Percentiles rank a stretch among this genome's conserved stretches.
Evolutionary conservation across 1,284 basidiomycete species (phyloP).

Genomic region (Retiboletus flavoniger): DNA sequence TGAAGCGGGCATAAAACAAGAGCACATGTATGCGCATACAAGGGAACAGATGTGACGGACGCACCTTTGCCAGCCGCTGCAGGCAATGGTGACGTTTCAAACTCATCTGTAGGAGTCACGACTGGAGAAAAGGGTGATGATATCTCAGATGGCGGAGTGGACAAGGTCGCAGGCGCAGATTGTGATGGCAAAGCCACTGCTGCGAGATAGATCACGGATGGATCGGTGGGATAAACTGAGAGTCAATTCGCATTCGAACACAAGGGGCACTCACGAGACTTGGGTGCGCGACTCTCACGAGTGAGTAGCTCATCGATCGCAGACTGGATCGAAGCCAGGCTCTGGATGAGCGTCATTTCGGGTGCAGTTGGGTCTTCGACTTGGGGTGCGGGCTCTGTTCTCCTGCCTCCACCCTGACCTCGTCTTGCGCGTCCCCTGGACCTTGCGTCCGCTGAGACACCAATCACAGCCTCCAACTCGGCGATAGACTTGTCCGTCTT

Average conservation of each 20-base stretch:
- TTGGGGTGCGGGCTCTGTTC: not conserved
- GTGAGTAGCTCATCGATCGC: slow-evolving; percentile 20
- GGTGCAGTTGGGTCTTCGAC: not conserved
- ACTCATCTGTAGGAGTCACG: not conserved
- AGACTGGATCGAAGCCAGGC: slow-evolving; percentile 24
- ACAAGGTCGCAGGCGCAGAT: not conserved
- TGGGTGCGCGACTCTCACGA: slow-evolving; percentile 3
- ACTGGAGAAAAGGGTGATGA: not conserved
- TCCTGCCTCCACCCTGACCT: not conserved
- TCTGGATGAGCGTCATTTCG: slow-evolving; percentile 14
- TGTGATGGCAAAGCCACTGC: not conserved
- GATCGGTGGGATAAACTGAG: not conserved
- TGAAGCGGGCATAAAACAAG: not conserved
- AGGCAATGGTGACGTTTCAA: not conserved
- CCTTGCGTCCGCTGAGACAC: slow-evolving; percentile 5
- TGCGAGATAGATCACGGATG: not conserved
- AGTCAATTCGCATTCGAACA: not conserved
- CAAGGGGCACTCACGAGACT: slow-evolving; percentile 14
- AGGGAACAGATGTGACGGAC: not conserved
- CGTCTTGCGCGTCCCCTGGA: not conserved
- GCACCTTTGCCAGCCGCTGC: slow-evolving; percentile 8
- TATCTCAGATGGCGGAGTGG: not conserved
- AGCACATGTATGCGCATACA: not conserved
- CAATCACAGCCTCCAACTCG: slow-evolving; percentile 17
- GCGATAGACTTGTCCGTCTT: slow-evolving; percentile 11